These are phyloP conservation scores for Tetrahymena elliotti DNA, from an alignment of 73 alveolate genomes.

Conservation along the genomic window DNA sequence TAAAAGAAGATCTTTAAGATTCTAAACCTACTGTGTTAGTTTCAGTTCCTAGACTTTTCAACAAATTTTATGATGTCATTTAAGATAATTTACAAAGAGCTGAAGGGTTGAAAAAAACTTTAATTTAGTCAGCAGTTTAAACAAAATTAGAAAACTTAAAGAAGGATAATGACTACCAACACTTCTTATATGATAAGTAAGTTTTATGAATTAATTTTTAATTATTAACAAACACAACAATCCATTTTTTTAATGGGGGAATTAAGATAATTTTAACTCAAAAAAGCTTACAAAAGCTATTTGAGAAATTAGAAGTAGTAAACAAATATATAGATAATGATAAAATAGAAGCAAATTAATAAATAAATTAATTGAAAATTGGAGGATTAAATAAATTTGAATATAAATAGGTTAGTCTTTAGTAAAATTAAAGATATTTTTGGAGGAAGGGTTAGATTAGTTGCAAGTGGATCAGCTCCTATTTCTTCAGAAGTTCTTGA, in stretches of 20 bases:
- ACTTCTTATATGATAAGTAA: constrained; percentile 38
- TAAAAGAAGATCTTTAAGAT: constrained; percentile 74
- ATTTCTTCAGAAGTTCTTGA: constrained; percentile 70
- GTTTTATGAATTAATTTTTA: background rate
- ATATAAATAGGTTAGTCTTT: constrained; percentile 16
- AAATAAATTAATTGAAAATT: too few relatives aligned
- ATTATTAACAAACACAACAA: too few relatives aligned
- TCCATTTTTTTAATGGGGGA: too few relatives aligned
- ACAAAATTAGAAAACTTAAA: constrained; percentile 46
- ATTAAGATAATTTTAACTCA: too few relatives aligned
- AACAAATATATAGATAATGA: too few relatives aligned
- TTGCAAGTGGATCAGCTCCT: constrained; percentile 93
- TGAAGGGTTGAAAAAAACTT: constrained; percentile 52
- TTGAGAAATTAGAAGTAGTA: too few relatives aligned
- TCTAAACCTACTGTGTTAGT: constrained; percentile 43
- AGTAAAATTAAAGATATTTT: constrained; percentile 48
- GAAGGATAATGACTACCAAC: constrained; percentile 37
- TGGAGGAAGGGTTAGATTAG: constrained; percentile 79
- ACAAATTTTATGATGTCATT: constrained; percentile 70
- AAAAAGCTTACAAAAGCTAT: too few relatives aligned
- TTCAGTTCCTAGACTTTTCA: constrained; percentile 29
- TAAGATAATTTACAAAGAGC: constrained; percentile 45
- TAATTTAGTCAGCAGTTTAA: constrained; percentile 66
- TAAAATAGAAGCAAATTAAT: too few relatives aligned
- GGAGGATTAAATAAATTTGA: too few relatives aligned